Base-by-base conservation (phyloP, 148 eudicot species). In the Gaultheria prostrata region DNA sequence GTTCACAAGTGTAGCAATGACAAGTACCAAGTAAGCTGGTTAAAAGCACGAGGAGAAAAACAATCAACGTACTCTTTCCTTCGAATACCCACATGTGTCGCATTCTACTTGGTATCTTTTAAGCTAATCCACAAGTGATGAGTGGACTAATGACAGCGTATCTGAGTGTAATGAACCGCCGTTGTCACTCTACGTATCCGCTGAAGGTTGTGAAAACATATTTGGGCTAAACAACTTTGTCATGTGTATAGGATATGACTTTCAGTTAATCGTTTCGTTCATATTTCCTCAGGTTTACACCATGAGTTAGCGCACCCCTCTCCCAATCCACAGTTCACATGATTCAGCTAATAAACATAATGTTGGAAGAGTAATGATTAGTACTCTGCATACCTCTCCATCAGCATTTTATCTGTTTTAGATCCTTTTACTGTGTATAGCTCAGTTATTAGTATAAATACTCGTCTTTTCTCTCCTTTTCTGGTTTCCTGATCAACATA, bases 251-350 rank as follows among this genome's bases (percentile, higher is more conserved):
- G 18, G 35, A 28, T 67, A 26, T 14, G 35, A 13, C 72, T 28
- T 67, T 30, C 18, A 30, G 72, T 30, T 28, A 13, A 67, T 12
- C 3, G 35, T 67, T 67, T 13, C 6, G 8, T 30, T 67, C 39
- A 28, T 28, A 67, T 67, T 28, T 30, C 72, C 35, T 67, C 18
- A 35, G 76, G 15, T 32, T 71, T 18, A 33, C 76, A 33, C 76
- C 76, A 71, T 71, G 43, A 32, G 76, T 78, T 32, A 8, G 6
- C 9, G 28, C 43, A 78, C 48, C 48, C 65, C 67, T 30, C 48
- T 53, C 69, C 15, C 59, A 30, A 32, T 78, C 63, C 81, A 54
- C 48, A 78, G 63, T 53, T 78, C 0, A 74, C 51, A 74, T 20
- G 28, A 78, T 28, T 51, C 59, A 53, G 45, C 39, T 15, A 51